Evolutionary conservation across 768 basidiomycete genomes (phyloP).

Genomic region (Suillus weaverae): DNA sequence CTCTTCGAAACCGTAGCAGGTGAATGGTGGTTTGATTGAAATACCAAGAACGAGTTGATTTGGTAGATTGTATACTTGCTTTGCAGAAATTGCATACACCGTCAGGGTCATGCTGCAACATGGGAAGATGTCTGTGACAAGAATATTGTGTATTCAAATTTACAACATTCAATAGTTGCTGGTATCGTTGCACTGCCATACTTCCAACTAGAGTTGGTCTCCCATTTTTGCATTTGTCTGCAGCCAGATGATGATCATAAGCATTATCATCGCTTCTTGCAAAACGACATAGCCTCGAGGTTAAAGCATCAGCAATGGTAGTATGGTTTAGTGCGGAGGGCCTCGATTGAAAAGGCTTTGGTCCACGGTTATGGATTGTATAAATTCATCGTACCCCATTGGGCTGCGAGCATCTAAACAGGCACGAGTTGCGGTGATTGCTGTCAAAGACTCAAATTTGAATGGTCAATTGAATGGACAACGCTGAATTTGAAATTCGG

Average conservation of each 20-base stretch:
- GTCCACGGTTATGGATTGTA: neutral
- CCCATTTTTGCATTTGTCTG: neutral
- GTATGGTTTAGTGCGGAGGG: neutral
- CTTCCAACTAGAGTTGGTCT: neutral
- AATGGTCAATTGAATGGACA: neutral
- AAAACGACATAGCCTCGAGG: neutral
- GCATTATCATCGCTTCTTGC: neutral
- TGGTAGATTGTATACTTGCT: conserved; percentile 31
- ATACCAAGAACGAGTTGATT: conserved; percentile 42
- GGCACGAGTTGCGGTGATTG: neutral
- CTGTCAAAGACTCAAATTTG: no score
- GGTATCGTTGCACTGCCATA: neutral
- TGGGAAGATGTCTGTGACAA: conserved; percentile 39
- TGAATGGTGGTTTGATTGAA: conserved; percentile 23
- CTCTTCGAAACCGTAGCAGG: neutral
- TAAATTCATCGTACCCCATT: neutral
- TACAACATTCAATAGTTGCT: neutral
- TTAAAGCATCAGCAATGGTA: neutral
- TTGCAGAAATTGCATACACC: conserved; percentile 44
- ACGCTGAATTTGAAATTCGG: no score
- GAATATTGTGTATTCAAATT: neutral
- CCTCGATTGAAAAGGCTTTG: neutral
- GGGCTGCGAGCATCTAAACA: neutral
- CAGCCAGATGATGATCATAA: neutral
- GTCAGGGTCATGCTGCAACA: conserved; percentile 33